Base-by-base conservation (phyloP, 306 rosid species). In the Acacia crassicarpa region DNA sequence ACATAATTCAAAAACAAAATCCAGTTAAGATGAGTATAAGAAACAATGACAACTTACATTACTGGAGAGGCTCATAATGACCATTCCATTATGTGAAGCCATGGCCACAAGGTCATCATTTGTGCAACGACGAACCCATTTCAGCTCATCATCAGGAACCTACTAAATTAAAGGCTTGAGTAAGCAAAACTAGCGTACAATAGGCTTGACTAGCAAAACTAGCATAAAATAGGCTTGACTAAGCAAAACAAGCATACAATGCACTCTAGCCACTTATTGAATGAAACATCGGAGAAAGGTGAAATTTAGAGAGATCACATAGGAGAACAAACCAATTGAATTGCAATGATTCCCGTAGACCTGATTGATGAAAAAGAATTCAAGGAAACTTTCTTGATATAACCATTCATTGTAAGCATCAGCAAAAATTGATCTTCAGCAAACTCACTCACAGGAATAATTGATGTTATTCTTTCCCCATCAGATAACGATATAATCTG, bases 61-160 rank as follows among this genome's bases (percentile, higher is more conserved):
- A 51, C 86, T 92, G 88, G 92, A 93, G 49, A 90, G 85, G 79
- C 91, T 89, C 74, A 95, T 84, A 77, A 89, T 92, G 90, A 95
- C 99, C 92, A 89, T 82, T 84, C 99, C 99, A 79, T 92, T 92
- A 67, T 85, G 98, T 48, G 99, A 95, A 79, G 99, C 99, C 98
- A 95, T 93, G 48, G 98, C 99, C 81, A 93, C 98, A 81, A 91
- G 90, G 80, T 95, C 94, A 62, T 93, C 91, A 78, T 95, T 93
- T 83, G 97, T 83, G 89, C 99, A 95, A 81, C 84, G 78, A 38
- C 97, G 97, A 74, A 95, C 99, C 99, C 99, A 95, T 89, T 93
- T 95, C 76, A 95, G 91, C 86, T 95, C 97, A 83, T 95, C 99
- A 62, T 92, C 97, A 59, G 91, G 91, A 87, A 95, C 99, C 99